Evolutionary conservation across 768 basidiomycete genomes (phyloP).

Genomic region (Tylopilus rubrobrunneus): DNA sequence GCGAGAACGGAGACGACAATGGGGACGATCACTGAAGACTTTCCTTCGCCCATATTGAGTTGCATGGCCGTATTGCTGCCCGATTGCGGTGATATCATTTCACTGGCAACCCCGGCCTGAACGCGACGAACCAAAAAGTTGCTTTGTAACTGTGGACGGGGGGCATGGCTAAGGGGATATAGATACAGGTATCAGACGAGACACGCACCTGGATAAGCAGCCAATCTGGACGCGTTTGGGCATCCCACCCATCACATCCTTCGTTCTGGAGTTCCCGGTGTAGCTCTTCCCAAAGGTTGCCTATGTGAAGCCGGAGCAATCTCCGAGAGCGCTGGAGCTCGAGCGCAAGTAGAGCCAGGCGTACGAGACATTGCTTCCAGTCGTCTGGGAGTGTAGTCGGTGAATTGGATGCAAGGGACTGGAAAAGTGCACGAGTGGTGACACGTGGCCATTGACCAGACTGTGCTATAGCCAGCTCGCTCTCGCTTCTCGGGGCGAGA

Average conservation of each 20-base stretch:
- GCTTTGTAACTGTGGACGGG: conserved; percentile 37
- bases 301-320: conserved; percentile 22
- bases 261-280: conserved; percentile 22
- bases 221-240: conserved; percentile 36
- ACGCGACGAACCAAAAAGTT: conserved; percentile 41
- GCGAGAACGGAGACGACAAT: conserved; percentile 39
- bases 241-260: conserved; percentile 21
- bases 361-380: conserved; percentile 32
- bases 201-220: conserved; percentile 42
- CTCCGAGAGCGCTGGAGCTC: conserved; percentile 37
- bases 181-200: background rate
- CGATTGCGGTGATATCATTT: conserved; percentile 43
- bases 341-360: conserved; percentile 28
- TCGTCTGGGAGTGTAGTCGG: conserved; percentile 5
- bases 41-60: conserved; percentile 57
- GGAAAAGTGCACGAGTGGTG: conserved; percentile 30
- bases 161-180: background rate
- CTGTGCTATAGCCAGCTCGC: conserved; percentile 15
- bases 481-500: conserved; percentile 13
- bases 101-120: conserved; percentile 38
- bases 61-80: conserved; percentile 39
- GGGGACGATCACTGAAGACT: conserved; percentile 46
- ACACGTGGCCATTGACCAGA: conserved; percentile 38
- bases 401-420: conserved; percentile 26
- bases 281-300: conserved; percentile 29